A percentile compares a stretch with the other conserved stretches of the same genome.
These are phyloP conservation scores for Termitomyces sp. DNA, from an alignment of 768 basidiomycete species.

Conservation along the genomic window DNA sequence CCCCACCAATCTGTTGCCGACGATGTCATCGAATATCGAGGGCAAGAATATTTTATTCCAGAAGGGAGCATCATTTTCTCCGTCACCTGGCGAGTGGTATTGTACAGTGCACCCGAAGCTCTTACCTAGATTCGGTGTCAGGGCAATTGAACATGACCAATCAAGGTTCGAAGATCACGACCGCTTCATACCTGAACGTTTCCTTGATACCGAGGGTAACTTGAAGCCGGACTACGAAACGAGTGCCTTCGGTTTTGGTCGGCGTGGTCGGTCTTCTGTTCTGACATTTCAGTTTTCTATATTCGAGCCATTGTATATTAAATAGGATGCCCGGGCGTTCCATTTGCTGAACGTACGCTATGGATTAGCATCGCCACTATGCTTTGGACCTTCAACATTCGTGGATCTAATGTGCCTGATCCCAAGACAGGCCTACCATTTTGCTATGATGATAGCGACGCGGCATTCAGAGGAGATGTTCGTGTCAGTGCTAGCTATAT, in stretches of 20 bases:
- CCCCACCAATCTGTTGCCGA: neutral
- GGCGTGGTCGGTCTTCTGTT: neutral
- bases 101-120: neutral
- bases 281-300: neutral
- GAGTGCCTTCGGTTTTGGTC: neutral
- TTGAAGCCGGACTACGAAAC: neutral
- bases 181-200: neutral
- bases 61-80: neutral
- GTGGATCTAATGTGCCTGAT: neutral
- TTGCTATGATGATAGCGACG: neutral
- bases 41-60: neutral
- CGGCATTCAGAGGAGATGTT: neutral
- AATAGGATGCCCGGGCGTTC: neutral
- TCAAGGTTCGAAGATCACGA: neutral
- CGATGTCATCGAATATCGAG: neutral
- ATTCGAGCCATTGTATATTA: too few species aligned
- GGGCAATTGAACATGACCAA: neutral
- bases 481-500: neutral
- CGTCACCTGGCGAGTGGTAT: neutral
- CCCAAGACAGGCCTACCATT: neutral
- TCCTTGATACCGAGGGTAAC: neutral
- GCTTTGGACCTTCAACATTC: neutral
- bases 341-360: neutral
- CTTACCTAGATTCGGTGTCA: neutral
- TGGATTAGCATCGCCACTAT: neutral